These are phyloP conservation scores for Solanum microdontum DNA, from an alignment of 257 asterid species.

Conservation along the genomic window DNA sequence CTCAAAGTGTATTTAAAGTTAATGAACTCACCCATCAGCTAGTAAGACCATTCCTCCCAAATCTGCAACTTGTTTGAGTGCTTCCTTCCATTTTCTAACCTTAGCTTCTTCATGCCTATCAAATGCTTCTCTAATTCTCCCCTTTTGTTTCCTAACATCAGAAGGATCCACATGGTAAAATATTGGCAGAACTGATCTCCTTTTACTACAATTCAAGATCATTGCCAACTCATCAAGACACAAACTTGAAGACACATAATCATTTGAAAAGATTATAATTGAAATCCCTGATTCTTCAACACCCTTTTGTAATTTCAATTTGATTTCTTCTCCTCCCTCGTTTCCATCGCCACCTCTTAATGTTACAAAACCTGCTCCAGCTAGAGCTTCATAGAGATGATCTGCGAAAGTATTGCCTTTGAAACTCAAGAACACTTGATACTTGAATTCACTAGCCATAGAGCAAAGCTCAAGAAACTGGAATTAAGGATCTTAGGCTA, in stretches of 20 bases:
- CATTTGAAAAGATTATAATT: not conserved
- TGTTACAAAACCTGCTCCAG: not conserved
- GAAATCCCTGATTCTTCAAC: constrained; percentile 2
- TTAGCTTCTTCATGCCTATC: not conserved
- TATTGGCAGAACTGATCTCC: not conserved
- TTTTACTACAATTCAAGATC: constrained; percentile 4
- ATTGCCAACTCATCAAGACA: constrained; percentile 9
- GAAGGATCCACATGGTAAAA: constrained; percentile 8
- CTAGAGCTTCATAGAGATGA: constrained; percentile 4
- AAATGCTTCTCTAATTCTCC: not conserved
- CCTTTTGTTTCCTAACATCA: constrained; percentile 2
- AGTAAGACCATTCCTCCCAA: constrained; percentile 8
- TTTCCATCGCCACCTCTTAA: not conserved
- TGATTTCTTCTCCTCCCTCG: not conserved
- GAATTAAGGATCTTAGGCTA: not conserved
- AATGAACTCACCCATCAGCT: constrained; percentile 6
- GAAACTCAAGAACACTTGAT: constrained; percentile 5
- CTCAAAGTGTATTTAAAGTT: not conserved
- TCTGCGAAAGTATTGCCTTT: not conserved
- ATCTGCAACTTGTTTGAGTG: constrained; percentile 4
- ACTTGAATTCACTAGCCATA: not conserved
- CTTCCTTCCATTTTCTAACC: constrained; percentile 6
- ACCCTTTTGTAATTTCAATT: not conserved
- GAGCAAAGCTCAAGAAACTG: not conserved
- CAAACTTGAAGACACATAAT: constrained; percentile 7